Conservation (phyloP, 1,284 basidiomycete species). For the Calocybe gambosa region DNA sequence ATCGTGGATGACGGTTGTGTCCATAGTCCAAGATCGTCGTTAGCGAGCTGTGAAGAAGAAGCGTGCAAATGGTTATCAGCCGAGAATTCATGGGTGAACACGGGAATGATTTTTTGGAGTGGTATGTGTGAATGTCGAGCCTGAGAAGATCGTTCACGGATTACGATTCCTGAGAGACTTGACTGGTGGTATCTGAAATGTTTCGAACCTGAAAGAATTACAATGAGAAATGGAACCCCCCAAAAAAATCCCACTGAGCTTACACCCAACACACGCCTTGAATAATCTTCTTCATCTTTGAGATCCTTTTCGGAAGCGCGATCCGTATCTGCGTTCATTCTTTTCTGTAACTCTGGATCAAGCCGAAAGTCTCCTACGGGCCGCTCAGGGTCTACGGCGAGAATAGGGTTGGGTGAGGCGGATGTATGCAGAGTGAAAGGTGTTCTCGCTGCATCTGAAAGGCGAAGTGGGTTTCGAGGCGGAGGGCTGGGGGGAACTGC, state of each 20-base stretch:
- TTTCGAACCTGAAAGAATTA: slow-evolving; percentile 38
- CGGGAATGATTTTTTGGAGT: not conserved
- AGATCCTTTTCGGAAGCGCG: slow-evolving; percentile 28
- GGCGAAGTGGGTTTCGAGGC: slow-evolving; percentile 37
- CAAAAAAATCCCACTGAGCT: slow-evolving; percentile 16
- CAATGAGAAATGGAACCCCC: not conserved
- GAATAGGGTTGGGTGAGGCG: slow-evolving; percentile 6
- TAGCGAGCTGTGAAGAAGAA: not conserved
- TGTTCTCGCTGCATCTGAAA: slow-evolving; percentile 19
- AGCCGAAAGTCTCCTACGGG: slow-evolving; percentile 36
- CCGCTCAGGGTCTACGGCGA: slow-evolving; percentile 26
- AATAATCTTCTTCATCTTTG: slow-evolving; percentile 52
- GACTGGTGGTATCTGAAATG: slow-evolving; percentile 35
- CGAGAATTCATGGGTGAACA: too few relatives aligned
- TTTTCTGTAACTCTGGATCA: slow-evolving; percentile 37
- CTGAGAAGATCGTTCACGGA: slow-evolving; percentile 1
- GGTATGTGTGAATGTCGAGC: not conserved
- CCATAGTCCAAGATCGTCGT: not conserved
- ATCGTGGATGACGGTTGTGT: not conserved
- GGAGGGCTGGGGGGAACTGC: slow-evolving; percentile 30
- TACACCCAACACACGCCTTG: slow-evolving; percentile 53
- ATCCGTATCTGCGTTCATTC: slow-evolving; percentile 28
- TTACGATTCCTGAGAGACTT: slow-evolving; percentile 29
- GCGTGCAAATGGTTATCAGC: not conserved
- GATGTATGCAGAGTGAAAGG: slow-evolving; percentile 14